Base-by-base conservation (phyloP, 2,329 filamentous ascomycete genomes). In the Lachnellula suecica region DNA sequence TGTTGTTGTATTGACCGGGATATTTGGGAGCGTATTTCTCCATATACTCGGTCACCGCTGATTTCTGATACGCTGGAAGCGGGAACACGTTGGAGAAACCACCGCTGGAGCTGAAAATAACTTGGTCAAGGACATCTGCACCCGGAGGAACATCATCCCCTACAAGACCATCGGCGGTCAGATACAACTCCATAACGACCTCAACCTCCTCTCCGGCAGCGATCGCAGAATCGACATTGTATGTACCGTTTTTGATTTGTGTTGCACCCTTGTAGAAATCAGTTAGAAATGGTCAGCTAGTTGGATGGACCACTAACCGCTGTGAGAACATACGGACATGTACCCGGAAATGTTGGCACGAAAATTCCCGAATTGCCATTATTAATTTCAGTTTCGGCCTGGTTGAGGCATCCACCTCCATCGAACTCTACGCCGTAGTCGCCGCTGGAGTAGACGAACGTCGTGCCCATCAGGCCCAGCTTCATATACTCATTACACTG, bases 101-200 rank as follows among this genome's bases (percentile, higher is more conserved):
- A 53, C 84, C 74, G 15, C 85, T 84, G 20, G 81, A 86, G 74
- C 91, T 91, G 66, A 95, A 81, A 72, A 95, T 68, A 2, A 70
- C 72, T 57, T 77, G 69, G 49, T 75, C n/a, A n/a, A n/a, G n/a
- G n/a, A n/a, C n/a, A n/a, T n/a, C n/a, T n/a, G n/a, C n/a, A n/a
- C n/a, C n/a, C n/a, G n/a, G n/a, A n/a, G n/a, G n/a, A n/a, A n/a
- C n/a, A n/a, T n/a, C n/a, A n/a, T n/a, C n/a, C n/a, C n/a, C n/a
- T n/a, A n/a, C n/a, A n/a, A n/a, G n/a, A n/a, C n/a, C n/a, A n/a
- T n/a, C n/a, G n/a, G n/a, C n/a, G n/a, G n/a, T n/a, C n/a, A n/a
- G n/a, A n/a, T n/a, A n/a, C n/a, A n/a, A n/a, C n/a, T n/a, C n/a
- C n/a, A n/a, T n/a, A n/a, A n/a, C n/a, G n/a, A n/a, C n/a, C n/a